Evolutionary conservation across 805 yeast genomes (phyloP).

Genomic region (Ogataea degrootiae): DNA sequence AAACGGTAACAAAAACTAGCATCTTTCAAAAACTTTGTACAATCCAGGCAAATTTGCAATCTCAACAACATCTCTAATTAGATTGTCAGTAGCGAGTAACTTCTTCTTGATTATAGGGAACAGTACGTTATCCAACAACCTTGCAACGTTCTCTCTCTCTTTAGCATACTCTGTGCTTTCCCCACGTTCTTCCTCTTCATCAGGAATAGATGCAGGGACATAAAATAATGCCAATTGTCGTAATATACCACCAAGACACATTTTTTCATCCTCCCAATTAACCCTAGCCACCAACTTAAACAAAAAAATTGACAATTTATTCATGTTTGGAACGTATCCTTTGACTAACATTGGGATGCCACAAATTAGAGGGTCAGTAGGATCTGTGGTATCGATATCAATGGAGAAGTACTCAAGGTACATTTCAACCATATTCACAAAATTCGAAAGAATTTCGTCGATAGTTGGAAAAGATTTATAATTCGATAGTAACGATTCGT

Average conservation of each 20-base stretch:
- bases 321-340: conserved; percentile 56
- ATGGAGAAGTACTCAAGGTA: conserved; percentile 72
- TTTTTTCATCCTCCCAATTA: conserved; percentile 62
- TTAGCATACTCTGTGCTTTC: conserved; percentile 23
- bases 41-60: conserved; percentile 89
- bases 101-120: conserved; percentile 63
- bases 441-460: conserved; percentile 8
- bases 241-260: conserved; percentile 62
- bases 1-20: conserved; percentile 34
- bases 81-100: conserved; percentile 56
- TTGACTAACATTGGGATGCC: conserved; percentile 67
- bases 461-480: conserved; percentile 8
- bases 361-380: conserved; percentile 34
- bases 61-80: conserved; percentile 61
- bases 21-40: conserved; percentile 89
- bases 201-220: conserved; percentile 52
- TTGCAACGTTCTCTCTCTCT: conserved; percentile 26
- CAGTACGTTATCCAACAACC: conserved; percentile 48
- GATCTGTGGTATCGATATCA: conserved; percentile 30
- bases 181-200: conserved; percentile 12
- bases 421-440: conserved; percentile 64
- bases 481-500: conserved; percentile 9
- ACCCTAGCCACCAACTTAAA: conserved; percentile 55
- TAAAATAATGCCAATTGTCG: conserved; percentile 69
- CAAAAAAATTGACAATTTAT: conserved; percentile 64